These are phyloP conservation scores for Celoporthe dispersa DNA, from an alignment of 2,329 filamentous ascomycete species.

Conservation along the genomic window DNA sequence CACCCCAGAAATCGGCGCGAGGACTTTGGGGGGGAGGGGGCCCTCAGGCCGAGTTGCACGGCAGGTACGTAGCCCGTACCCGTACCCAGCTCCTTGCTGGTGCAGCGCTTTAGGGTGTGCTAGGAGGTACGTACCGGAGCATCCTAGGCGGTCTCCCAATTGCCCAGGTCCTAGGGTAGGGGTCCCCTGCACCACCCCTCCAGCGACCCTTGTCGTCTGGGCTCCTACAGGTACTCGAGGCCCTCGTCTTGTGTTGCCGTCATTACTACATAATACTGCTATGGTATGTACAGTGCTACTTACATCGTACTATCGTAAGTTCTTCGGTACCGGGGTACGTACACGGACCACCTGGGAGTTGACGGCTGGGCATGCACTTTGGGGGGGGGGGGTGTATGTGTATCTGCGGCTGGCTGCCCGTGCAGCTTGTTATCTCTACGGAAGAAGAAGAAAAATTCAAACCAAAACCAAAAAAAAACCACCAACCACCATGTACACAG, in stretches of 20 bases:
- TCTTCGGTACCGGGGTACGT: neutral
- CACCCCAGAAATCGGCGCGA: conserved; percentile 7
- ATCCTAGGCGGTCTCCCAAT: neutral
- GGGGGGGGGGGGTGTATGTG: neutral
- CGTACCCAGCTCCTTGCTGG: neutral
- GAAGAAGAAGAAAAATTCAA: neutral
- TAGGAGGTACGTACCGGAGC: neutral
- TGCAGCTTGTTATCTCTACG: neutral
- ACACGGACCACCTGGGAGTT: neutral
- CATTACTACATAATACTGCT: neutral
- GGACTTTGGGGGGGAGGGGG: neutral
- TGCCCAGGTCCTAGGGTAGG: neutral
- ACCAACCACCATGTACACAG: neutral
- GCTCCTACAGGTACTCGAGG: neutral
- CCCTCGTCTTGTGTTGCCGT: neutral
- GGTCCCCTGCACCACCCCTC: neutral
- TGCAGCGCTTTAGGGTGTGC: conserved; percentile 1
- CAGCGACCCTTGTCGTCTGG: neutral
- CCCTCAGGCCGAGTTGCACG: conserved; percentile 10
- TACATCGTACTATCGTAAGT: neutral
- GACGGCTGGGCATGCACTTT: neutral
- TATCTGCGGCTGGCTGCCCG: neutral
- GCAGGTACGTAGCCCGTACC: conserved; percentile 7
- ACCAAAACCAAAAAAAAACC: too few species aligned
- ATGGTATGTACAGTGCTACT: neutral